phyloP scores from a whole-genome alignment of 140 eudicot species.

The Flaveria floridana region DNA sequence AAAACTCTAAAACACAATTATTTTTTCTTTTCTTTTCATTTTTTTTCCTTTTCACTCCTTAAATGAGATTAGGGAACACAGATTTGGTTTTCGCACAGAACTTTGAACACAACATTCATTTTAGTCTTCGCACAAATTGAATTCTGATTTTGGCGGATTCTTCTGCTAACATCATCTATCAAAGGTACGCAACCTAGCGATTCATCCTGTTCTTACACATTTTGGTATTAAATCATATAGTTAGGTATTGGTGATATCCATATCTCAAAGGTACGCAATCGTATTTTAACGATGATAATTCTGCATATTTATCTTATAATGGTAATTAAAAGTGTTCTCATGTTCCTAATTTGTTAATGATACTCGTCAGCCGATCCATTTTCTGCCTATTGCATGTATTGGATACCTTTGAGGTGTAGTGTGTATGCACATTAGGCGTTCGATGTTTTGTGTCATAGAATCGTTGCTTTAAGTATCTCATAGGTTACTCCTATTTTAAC shows the following conservation, averaged over 20 bases:
- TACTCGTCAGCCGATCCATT: constrained; percentile 4
- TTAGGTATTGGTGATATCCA: constrained; percentile 2
- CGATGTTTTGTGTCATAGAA: constrained; percentile 22
- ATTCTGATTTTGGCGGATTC: not conserved
- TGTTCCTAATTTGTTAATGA: constrained; percentile 7
- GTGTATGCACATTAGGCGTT: constrained; percentile 26
- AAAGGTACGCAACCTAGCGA: constrained; percentile 4
- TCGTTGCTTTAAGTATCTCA: not conserved
- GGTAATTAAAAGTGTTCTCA: no score
- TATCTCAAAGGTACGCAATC: not conserved
- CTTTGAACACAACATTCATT: not conserved
- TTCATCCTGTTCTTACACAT: constrained; percentile 3
- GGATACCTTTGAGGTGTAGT: constrained; percentile 13
- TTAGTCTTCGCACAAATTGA: not conserved
- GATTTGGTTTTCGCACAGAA: no score
- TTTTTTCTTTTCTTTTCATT: no score
- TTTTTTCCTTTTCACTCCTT: no score
- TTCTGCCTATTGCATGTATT: constrained; percentile 12
- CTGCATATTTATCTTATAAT: not conserved
- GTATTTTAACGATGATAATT: constrained; percentile 7
- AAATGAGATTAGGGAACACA: no score
- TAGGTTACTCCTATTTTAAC: not conserved
- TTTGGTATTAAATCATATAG: constrained; percentile 13
- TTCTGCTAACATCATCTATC: constrained; percentile 1
- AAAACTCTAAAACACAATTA: no score